A percentile compares a stretch with the other conserved stretches of the same genome.
Evolutionary conservation across 1,284 basidiomycete genomes (phyloP).

Genomic region (Irpex sp.): DNA sequence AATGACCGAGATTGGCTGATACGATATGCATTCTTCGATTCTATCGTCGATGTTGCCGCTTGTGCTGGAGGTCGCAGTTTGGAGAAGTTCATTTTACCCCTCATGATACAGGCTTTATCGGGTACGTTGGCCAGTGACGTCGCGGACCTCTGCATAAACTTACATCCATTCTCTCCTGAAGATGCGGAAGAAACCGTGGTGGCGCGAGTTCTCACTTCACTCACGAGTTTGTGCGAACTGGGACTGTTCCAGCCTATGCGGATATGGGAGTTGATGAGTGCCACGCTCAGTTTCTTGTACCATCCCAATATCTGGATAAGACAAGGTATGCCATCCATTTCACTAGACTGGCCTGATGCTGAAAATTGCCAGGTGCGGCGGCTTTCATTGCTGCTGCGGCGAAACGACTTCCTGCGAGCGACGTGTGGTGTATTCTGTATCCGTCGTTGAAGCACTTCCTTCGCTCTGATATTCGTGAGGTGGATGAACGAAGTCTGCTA

Average conservation of each 20-base stretch:
- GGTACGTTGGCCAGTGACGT: slow-evolving; percentile 43
- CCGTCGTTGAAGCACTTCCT: slow-evolving; percentile 86
- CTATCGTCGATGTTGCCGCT: slow-evolving; percentile 91
- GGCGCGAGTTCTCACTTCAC: slow-evolving; percentile 79
- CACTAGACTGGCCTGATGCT: background rate
- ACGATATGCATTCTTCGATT: slow-evolving; percentile 91
- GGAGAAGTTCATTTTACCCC: slow-evolving; percentile 87
- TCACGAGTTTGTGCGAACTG: slow-evolving; percentile 84
- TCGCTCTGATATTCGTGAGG: slow-evolving; percentile 77
- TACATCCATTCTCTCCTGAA: slow-evolving; percentile 27
- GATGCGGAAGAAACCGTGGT: slow-evolving; percentile 96
- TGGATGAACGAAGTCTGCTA: slow-evolving; percentile 76
- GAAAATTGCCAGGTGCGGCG: slow-evolving; percentile 57
- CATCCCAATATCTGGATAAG: slow-evolving; percentile 98
- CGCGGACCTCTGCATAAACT: slow-evolving; percentile 39
- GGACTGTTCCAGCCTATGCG: slow-evolving; percentile 87
- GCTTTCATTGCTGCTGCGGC: slow-evolving; percentile 86
- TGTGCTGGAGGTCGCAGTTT: slow-evolving; percentile 85
- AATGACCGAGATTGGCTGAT: slow-evolving; percentile 95
- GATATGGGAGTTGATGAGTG: slow-evolving; percentile 92
- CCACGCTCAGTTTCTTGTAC: slow-evolving; percentile 84
- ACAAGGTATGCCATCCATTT: slow-evolving; percentile 54
- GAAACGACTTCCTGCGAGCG: slow-evolving; percentile 74
- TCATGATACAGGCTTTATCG: slow-evolving; percentile 91
- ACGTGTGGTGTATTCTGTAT: slow-evolving; percentile 96